A percentile compares a stretch with the other conserved stretches of the same genome.
phyloP scores from a whole-genome alignment of 495 filamentous ascomycete genomes.

The Melanomma pulvis-pyrius region DNA sequence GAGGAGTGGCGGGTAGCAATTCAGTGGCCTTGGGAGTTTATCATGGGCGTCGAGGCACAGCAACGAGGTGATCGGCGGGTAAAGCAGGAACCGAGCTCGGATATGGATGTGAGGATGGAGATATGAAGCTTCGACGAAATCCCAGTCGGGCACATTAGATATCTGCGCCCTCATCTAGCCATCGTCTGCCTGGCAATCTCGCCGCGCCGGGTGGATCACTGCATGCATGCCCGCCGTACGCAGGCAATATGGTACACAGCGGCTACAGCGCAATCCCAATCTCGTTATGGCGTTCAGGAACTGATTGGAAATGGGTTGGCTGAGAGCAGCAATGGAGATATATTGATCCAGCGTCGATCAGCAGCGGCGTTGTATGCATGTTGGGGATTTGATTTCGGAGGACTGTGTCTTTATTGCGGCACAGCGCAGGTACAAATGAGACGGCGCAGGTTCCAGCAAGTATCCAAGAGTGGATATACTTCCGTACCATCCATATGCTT shows the following conservation, averaged over 20 bases:
- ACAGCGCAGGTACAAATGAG: background rate
- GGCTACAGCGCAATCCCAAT: too few species aligned
- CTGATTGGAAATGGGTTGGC: too few species aligned
- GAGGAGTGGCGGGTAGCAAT: constrained; percentile 18
- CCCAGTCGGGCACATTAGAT: too few species aligned
- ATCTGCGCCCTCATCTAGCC: too few species aligned
- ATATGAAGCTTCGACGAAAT: background rate
- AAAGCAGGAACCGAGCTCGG: background rate
- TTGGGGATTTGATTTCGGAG: too few species aligned
- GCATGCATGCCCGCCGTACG: background rate
- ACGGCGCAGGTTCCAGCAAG: background rate
- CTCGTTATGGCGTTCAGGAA: too few species aligned
- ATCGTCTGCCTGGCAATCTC: too few species aligned
- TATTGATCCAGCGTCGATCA: too few species aligned
- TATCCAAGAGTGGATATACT: background rate
- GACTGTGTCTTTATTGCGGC: background rate
- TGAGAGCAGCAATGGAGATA: too few species aligned
- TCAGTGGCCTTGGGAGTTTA: constrained; percentile 24
- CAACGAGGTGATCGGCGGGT: background rate
- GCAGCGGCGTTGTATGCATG: background rate
- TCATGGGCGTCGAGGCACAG: constrained; percentile 3
- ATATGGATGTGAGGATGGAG: background rate
- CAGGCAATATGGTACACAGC: too few species aligned
- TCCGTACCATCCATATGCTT: too few species aligned
- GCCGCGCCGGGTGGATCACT: background rate